A percentile compares a stretch with the other conserved stretches of the same genome.
phyloP scores from a whole-genome alignment of 2,329 filamentous ascomycete genomes.

The Hymenoscyphus fructigenus region DNA sequence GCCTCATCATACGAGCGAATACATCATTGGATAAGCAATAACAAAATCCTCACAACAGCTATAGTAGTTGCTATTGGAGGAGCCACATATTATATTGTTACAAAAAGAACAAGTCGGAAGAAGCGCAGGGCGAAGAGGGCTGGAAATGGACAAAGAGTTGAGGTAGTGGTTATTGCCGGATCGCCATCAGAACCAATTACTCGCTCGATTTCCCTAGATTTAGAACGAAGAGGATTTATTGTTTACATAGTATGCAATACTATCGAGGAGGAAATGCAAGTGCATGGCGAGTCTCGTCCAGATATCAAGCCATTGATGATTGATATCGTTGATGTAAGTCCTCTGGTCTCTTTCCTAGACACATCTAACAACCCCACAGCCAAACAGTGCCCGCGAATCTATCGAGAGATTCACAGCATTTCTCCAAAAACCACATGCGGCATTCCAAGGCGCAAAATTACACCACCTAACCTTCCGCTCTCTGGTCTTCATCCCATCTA shows the following conservation, averaged over 20 bases:
- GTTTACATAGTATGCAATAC: conserved; percentile 87
- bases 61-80: conserved; percentile 71
- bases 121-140: conserved; percentile 77
- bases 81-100: conserved; percentile 48
- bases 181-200: conserved; percentile 82
- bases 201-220: conserved; percentile 76
- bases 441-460: conserved; percentile 71
- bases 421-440: conserved; percentile 72
- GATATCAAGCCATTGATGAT: conserved; percentile 82
- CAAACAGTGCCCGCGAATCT: conserved; percentile 64
- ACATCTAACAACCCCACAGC: conserved; percentile 45
- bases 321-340: conserved; percentile 74
- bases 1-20: conserved; percentile 48
- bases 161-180: conserved; percentile 87
- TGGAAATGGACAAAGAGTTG: conserved; percentile 78
- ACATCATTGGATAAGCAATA: conserved; percentile 68
- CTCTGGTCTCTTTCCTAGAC: conserved; percentile 1
- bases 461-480: conserved; percentile 77
- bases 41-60: conserved; percentile 73
- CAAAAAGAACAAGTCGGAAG: conserved; percentile 41
- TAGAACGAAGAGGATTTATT: conserved; percentile 89
- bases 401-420: conserved; percentile 71
- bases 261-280: conserved; percentile 78
- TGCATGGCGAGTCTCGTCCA: conserved; percentile 72
- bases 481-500: conserved; percentile 78